Evolutionary conservation across 371 early-diverging fungal genomes (phyloP).

Genomic region (Coelomomyces lativittatus): DNA sequence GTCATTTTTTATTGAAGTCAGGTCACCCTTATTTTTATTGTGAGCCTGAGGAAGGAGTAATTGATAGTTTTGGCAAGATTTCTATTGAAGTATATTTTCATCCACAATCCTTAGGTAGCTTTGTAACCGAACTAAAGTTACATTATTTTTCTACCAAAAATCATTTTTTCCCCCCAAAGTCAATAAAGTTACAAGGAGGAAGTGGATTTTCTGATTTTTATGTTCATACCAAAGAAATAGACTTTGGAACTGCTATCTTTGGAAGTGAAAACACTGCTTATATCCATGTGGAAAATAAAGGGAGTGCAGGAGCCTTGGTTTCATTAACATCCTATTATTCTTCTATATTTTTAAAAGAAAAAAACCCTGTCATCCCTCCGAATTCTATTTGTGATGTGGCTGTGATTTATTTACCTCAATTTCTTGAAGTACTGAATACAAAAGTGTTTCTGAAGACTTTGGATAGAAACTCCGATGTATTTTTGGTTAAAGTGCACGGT

Average conservation of each 20-base stretch:
- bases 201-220: constrained; percentile 29
- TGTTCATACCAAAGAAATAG: constrained; percentile 17
- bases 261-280: constrained; percentile 13
- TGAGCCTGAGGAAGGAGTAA: constrained; percentile 25
- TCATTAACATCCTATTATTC: background rate
- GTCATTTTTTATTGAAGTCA: background rate
- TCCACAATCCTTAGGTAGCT: background rate
- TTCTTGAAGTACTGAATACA: constrained; percentile 17
- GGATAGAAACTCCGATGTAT: constrained; percentile 26
- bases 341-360: background rate
- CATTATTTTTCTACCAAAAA: constrained; percentile 6
- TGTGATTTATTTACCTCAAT: background rate
- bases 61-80: constrained; percentile 12
- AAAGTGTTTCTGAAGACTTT: constrained; percentile 23
- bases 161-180: background rate
- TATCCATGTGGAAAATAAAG: constrained; percentile 23
- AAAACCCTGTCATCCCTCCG: background rate
- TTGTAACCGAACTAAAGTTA: constrained; percentile 2
- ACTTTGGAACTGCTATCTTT: constrained; percentile 28
- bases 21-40: constrained; percentile 10
- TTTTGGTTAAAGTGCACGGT: constrained; percentile 19
- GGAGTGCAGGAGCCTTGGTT: constrained; percentile 12
- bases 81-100: background rate
- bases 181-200: constrained; percentile 7
- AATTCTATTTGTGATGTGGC: background rate